Base-by-base conservation (phyloP, 2,329 filamentous ascomycete genomes). In the Penicillium vulpinum region DNA sequence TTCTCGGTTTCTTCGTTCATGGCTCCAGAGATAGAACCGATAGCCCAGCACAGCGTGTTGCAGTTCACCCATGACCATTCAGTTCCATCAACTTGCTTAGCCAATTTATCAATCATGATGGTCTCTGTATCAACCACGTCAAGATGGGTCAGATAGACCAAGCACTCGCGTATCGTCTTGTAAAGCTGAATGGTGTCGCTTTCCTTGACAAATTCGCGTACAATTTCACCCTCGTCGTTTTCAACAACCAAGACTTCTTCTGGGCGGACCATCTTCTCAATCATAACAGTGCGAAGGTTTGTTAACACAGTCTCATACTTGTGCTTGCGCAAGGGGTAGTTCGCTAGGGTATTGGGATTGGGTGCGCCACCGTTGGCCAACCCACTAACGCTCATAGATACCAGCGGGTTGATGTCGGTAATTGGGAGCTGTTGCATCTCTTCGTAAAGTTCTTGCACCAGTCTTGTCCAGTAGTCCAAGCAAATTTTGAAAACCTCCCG, bases 1-100 rank as follows among this genome's bases (percentile, higher is more conserved):
- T 99, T 99, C 77, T 99, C 94, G 0, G 94, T 99, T 75, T 99
- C 94, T 72, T 99, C 94, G 71, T 97, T 99, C 94, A 99, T 99
- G 51, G 94, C 94, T 55, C 96, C 86, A 1, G 95, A 99, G 66
- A 99, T 99, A 11, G 94, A 99, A 39, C 94, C 94, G 67, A 99
- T 99, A 29, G 94, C 94, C 94, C 94, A 99, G 82, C 94, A 99
- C 47, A 99, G 86, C 6, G 96, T 97, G 78, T 99, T 99, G 86
- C 94, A 99, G 79, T 99, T 99, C 62, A 92, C 91, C 94, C 94
- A 99, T 7, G 95, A 99, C 94, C 94, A 99, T 77, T 99, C 95
- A 2, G 85, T 84, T 22, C 92, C 92, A 73, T 99, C 94, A 13
- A 99, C 94, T 77, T 99, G 94, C 65, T 92, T 89, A 31, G 92